Base-by-base conservation (phyloP, 2,329 filamentous ascomycete genomes). In the Ascochyta rabiei region DNA sequence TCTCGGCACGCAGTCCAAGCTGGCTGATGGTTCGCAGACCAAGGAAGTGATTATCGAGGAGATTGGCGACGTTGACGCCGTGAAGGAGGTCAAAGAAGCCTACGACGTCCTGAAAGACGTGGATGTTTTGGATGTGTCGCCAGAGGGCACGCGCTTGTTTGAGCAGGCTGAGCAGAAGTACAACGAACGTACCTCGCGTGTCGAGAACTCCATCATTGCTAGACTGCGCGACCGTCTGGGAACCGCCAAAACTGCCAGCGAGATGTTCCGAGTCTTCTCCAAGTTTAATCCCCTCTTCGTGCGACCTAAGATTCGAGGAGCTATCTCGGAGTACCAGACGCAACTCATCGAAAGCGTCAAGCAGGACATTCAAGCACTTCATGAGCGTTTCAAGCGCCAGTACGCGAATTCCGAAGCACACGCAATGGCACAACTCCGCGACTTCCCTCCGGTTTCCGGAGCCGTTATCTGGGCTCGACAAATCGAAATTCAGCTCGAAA, bases 231-330 rank as follows among this genome's bases (percentile, higher is more conserved):
- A 99, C 76, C 89, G 95, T 54, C 83, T 99, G 51, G 95, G 93
- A 13, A 96, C 92, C 6, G 93, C 95, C 12, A 97, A 96, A 81
- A 96, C 92, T 59, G 95, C 95, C 35, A 98, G 96, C 72, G 96
- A 99, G 77, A 99, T 99, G 95, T 99, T 99, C 76, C 90, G 96
- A 49, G 95, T 99, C 58, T 99, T 99, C 75, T 98, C 95, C 48
- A 98, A 98, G 74, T 99, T 99, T 84, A 99, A 99, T 73, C 95
- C 95, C 2, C 87, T 99, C 26, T 96, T 99, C 66, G 93, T 99
- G 52, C 87, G 95, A 56, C 95, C 95, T n/a, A 99, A 99, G 82
- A 98, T 99, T 77, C 89, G 95, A 62, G 93, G 96, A 63, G 96
- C 95, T 50, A 99, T 99, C 69, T 90, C 92, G 38, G 93, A 99